Conservation (phyloP, 441 rosid genomes). For the Arabidopsis lyrata region DNA sequence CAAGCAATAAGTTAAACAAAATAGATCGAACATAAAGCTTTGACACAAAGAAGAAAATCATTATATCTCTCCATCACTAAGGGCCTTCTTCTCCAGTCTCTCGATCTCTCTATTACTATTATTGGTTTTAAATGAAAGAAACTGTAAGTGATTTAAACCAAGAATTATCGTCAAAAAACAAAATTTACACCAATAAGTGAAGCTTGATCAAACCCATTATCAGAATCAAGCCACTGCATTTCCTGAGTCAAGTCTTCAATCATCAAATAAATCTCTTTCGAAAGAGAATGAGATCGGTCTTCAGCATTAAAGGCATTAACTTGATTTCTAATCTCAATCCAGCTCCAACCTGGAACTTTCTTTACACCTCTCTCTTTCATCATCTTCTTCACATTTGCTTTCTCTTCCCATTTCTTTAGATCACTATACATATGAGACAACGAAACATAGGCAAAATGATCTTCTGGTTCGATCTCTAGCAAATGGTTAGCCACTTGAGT, state of each 20-base stretch:
- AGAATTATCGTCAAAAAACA: not conserved
- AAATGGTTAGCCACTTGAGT: constrained; percentile 62
- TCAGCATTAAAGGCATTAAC: constrained; percentile 73
- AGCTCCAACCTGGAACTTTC: constrained; percentile 91
- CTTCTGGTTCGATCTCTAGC: constrained; percentile 70
- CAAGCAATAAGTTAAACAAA: too few species aligned
- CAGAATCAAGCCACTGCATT: constrained; percentile 54
- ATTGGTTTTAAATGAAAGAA: too few species aligned
- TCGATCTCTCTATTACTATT: too few species aligned
- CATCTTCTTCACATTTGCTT: constrained; percentile 59
- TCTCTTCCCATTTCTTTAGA: constrained; percentile 67
- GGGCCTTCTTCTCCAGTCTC: too few species aligned
- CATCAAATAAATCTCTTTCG: constrained; percentile 52
- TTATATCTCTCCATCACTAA: too few species aligned
- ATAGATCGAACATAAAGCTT: too few species aligned
- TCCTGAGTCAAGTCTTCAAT: constrained; percentile 58
- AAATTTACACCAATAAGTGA: not conserved
- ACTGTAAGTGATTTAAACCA: not conserved
- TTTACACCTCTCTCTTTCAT: constrained; percentile 76
- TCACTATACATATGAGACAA: constrained; percentile 73
- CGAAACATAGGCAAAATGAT: constrained; percentile 72
- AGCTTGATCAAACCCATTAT: constrained; percentile 27
- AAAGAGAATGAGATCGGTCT: constrained; percentile 58
- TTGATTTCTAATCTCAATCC: constrained; percentile 69
- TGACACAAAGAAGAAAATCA: too few species aligned